Evolutionary conservation across 441 rosid genomes (phyloP).

Genomic region (Populus hybrid): DNA sequence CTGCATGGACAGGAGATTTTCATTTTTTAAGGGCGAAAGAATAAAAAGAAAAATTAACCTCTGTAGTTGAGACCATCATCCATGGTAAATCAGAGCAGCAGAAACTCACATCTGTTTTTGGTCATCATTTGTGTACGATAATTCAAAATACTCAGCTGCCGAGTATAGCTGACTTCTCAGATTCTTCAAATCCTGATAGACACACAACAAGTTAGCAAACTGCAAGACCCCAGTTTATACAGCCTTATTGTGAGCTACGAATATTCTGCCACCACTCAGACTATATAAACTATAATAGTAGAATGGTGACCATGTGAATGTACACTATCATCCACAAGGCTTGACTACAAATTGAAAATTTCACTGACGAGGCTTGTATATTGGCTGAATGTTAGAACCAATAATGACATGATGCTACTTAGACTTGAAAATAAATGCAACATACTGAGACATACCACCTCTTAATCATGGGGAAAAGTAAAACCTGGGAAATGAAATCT

Average conservation of each 20-base stretch:
- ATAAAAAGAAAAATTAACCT: conserved; percentile 3
- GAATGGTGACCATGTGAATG: background rate
- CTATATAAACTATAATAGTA: background rate
- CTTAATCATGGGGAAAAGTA: background rate
- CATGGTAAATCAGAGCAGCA: background rate
- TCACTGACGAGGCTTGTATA: background rate
- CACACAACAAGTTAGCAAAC: background rate
- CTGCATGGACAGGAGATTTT: conserved; percentile 38
- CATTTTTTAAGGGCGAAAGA: background rate
- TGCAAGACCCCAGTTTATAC: background rate
- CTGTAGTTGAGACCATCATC: background rate
- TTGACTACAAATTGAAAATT: background rate
- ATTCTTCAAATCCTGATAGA: conserved; percentile 78
- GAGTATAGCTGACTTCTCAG: conserved; percentile 76
- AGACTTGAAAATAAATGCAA: background rate
- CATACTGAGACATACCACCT: background rate
- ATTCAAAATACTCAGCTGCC: conserved; percentile 95
- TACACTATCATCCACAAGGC: background rate
- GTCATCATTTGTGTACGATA: conserved; percentile 75
- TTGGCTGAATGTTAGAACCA: background rate
- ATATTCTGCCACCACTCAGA: background rate
- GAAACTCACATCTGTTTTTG: conserved; percentile 80
- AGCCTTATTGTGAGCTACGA: background rate
- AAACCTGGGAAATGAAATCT: background rate
- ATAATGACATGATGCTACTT: background rate